These are phyloP conservation scores for Lentinus polychrous DNA, from an alignment of 1,284 basidiomycete species.

Conservation along the genomic window DNA sequence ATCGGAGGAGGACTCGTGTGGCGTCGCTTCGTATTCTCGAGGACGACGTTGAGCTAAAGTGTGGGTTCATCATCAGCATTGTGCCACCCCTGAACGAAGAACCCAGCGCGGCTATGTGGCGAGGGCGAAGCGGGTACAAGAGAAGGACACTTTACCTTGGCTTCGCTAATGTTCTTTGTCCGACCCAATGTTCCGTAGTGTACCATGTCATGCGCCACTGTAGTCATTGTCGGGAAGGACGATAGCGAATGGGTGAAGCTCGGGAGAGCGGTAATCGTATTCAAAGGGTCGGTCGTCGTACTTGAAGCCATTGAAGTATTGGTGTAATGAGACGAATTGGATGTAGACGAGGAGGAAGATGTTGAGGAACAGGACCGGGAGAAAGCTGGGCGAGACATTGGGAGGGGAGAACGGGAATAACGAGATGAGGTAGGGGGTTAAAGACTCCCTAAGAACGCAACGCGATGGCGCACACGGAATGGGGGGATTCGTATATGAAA, in stretches of 20 bases:
- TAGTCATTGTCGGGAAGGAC: slow-evolving; percentile 25
- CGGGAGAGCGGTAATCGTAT: slow-evolving; percentile 22
- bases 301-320: neutral
- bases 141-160: slow-evolving; percentile 22
- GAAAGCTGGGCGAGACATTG: slow-evolving; percentile 1
- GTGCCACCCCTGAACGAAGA: too few species aligned
- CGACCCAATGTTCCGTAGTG: slow-evolving; percentile 22
- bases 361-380: slow-evolving; percentile 2
- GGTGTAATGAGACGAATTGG: neutral
- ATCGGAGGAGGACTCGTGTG: slow-evolving; percentile 12
- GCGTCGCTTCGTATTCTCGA: slow-evolving; percentile 21
- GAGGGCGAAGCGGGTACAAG: too few species aligned
- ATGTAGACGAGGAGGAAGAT: slow-evolving; percentile 9
- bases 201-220: slow-evolving; percentile 27
- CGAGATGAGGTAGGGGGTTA: neutral
- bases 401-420: slow-evolving; percentile 6
- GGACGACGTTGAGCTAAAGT: slow-evolving; percentile 21
- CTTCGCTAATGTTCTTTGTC: slow-evolving; percentile 23
- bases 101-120: too few species aligned
- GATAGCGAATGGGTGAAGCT: slow-evolving; percentile 28
- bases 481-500: slow-evolving; percentile 1
- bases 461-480: neutral
- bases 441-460: neutral
- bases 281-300: slow-evolving; percentile 5
- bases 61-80: too few species aligned